Evolutionary conservation across 805 yeast species (phyloP).

Genomic region (Clavispora santaluciae): DNA sequence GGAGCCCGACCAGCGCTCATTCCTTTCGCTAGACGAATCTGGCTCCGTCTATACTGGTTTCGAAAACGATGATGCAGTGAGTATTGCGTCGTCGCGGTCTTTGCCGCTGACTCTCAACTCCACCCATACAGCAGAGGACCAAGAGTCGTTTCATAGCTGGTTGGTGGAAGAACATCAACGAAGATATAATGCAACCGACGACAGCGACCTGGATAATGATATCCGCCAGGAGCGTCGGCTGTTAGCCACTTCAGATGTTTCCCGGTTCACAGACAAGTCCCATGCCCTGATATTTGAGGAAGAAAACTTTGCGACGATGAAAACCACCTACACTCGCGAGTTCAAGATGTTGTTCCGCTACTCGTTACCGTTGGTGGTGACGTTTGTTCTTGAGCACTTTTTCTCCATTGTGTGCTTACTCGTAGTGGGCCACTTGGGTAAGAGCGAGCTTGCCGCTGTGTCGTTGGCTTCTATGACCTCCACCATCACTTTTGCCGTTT

Average conservation of each 20-base stretch:
- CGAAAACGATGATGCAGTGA: constrained; percentile 34
- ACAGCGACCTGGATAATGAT: constrained; percentile 9
- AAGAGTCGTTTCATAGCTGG: constrained; percentile 41
- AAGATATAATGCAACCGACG: constrained; percentile 23
- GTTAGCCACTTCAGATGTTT: not conserved
- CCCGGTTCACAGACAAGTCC: constrained; percentile 5
- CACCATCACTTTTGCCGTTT: constrained; percentile 40
- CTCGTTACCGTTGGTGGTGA: constrained; percentile 36
- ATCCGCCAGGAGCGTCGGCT: constrained; percentile 1
- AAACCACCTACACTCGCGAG: constrained; percentile 26
- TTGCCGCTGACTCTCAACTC: constrained; percentile 38
- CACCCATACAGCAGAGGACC: constrained; percentile 31
- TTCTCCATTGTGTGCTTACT: constrained; percentile 39
- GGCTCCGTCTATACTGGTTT: constrained; percentile 25
- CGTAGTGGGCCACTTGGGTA: constrained; percentile 44
- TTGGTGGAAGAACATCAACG: constrained; percentile 39
- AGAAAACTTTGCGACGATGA: constrained; percentile 30
- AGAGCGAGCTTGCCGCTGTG: constrained; percentile 42
- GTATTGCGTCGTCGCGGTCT: constrained; percentile 37
- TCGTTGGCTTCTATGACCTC: constrained; percentile 42
- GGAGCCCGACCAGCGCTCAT: constrained; percentile 42
- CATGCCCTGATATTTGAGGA: constrained; percentile 9
- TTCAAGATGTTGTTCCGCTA: constrained; percentile 24
- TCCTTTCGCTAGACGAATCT: constrained; percentile 35
- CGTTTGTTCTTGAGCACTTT: constrained; percentile 40